phyloP scores from a whole-genome alignment of 768 basidiomycete genomes.

The Coprinopsis marcescibilis region DNA sequence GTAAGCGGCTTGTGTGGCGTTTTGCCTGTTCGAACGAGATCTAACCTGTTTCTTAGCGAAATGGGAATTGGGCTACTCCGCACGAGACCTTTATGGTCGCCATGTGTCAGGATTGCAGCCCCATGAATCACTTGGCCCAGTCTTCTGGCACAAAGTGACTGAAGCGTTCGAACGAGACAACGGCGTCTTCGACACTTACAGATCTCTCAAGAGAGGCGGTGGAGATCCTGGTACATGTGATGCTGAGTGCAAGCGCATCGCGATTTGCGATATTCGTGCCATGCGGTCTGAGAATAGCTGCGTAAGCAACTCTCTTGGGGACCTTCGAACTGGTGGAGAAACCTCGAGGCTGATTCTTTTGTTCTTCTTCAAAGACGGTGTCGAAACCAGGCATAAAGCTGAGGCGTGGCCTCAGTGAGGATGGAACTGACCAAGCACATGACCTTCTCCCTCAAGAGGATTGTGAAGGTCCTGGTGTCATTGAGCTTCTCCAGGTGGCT shows the following conservation, averaged over 20 bases:
- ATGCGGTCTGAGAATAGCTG: conserved; percentile 22
- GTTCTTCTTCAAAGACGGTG: not conserved
- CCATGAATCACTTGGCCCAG: conserved; percentile 35
- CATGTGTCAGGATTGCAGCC: conserved; percentile 32
- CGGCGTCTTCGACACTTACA: not conserved
- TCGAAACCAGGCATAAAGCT: not conserved
- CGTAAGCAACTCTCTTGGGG: conserved; percentile 16
- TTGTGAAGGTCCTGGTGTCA: conserved; percentile 2
- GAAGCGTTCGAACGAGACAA: conserved; percentile 35
- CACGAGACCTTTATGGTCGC: conserved; percentile 45
- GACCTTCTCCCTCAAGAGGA: not conserved
- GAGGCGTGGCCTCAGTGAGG: not conserved
- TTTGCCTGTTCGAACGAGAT: not conserved
- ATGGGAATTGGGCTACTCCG: conserved; percentile 55
- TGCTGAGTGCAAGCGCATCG: conserved; percentile 18
- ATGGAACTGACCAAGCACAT: not conserved
- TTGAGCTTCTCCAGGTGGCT: not conserved
- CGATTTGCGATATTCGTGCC: conserved; percentile 20
- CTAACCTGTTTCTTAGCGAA: conserved; percentile 24
- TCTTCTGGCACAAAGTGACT: conserved; percentile 60
- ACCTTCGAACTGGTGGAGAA: too few species aligned
- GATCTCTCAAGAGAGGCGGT: conserved; percentile 16
- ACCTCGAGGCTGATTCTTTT: not conserved
- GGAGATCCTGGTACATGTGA: conserved; percentile 15
- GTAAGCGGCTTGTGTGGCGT: conserved; percentile 19